Evolutionary conservation across 2,329 filamentous ascomycete genomes (phyloP).

Genomic region (Drechslerella coelobrocha): DNA sequence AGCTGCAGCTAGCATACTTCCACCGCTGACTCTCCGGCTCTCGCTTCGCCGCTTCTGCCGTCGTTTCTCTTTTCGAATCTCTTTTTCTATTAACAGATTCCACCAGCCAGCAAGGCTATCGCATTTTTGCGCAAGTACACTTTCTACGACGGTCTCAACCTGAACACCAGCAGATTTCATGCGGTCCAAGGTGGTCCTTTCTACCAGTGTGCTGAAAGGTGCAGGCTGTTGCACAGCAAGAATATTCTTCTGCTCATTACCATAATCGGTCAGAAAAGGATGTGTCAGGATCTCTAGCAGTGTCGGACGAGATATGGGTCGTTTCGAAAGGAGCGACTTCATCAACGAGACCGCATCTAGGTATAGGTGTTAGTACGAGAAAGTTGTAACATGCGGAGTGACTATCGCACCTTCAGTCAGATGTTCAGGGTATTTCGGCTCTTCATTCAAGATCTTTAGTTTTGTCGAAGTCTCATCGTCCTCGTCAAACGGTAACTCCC

Average conservation of each 20-base stretch:
- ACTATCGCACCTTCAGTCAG: constrained; percentile 64
- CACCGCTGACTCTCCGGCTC: constrained; percentile 88
- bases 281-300: constrained; percentile 85
- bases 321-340: constrained; percentile 82
- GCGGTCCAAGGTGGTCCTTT: constrained; percentile 87
- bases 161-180: constrained; percentile 95
- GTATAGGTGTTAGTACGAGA: too few relatives aligned
- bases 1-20: constrained; percentile 57
- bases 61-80: constrained; percentile 81
- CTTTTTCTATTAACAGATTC: constrained; percentile 91
- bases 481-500: constrained; percentile 92
- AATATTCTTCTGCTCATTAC: constrained; percentile 86
- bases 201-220: constrained; percentile 82
- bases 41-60: constrained; percentile 80
- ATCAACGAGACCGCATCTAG: constrained; percentile 77
- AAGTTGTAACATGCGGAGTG: too few relatives aligned
- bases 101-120: constrained; percentile 95
- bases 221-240: constrained; percentile 79
- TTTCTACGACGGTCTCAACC: constrained; percentile 92
- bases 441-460: constrained; percentile 79
- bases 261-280: constrained; percentile 85
- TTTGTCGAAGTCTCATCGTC: constrained; percentile 91
- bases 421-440: constrained; percentile 82
- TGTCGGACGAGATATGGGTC: constrained; percentile 80
- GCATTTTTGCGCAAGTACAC: constrained; percentile 86